Percentiles rank a stretch among this genome's conserved stretches.
Conservation (phyloP, 345 rosid species). For the Melaleuca quinquenervia region DNA sequence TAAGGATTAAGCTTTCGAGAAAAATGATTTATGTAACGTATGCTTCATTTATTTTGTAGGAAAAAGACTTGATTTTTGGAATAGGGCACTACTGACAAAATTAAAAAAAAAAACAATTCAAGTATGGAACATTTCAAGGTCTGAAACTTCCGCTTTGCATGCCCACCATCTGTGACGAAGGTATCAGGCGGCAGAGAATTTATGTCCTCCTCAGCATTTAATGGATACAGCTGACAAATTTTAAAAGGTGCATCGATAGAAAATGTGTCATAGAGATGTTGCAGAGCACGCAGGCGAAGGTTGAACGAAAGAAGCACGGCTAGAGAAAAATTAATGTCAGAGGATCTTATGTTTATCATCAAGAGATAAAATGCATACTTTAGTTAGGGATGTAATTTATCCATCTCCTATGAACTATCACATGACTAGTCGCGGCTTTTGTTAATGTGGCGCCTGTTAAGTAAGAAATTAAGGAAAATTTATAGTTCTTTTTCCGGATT, state of each 20-base stretch:
- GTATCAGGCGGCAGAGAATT: not conserved
- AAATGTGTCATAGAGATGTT: not conserved
- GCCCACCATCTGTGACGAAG: not conserved
- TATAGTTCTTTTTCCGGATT: not conserved
- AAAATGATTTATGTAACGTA: not conserved
- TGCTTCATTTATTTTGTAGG: not conserved
- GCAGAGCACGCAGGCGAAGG: not conserved
- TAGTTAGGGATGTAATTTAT: not conserved
- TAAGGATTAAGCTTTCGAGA: not conserved
- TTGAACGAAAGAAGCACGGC: not conserved
- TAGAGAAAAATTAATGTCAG: not conserved
- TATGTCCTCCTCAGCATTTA: not conserved
- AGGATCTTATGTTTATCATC: not conserved
- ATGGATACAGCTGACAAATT: not conserved
- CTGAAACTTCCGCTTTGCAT: not conserved
- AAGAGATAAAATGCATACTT: not conserved
- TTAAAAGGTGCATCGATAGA: not conserved
- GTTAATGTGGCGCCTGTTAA: not conserved
- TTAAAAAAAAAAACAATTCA: not conserved
- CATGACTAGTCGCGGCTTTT: not conserved
- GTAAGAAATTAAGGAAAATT: not conserved
- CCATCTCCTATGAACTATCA: not conserved
- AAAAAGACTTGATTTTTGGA: not conserved
- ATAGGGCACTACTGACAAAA: not conserved
- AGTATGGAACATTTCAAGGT: not conserved